Evolutionary conservation across 2,329 filamentous ascomycete genomes (phyloP), one percentile per base, ranked within the genome.

Genomic region (Colletotrichum lini): DNA sequence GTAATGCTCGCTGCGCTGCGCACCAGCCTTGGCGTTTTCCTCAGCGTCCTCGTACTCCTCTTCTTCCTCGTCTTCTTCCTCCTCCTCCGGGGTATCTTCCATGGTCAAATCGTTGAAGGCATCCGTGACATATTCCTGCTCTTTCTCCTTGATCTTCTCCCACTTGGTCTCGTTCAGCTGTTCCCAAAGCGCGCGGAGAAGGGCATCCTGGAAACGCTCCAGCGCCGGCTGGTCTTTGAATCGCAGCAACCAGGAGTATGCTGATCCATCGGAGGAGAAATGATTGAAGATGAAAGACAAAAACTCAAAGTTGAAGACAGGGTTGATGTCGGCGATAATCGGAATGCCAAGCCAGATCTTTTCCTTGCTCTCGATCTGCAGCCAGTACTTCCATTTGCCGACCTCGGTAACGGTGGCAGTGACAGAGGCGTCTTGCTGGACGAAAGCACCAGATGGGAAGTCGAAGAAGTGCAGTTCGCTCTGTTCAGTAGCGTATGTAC

Each of bases 211-310:
- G 80, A 99, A 98, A 38, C 89, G 88, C 79, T 98, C 95, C 63
- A 97, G 87, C 0, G 92, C 91, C 23, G 90, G 85, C 76, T 95
- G 93, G 75, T 98, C 93, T 77, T 93, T 94, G 85, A 99, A 99
- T 16, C 95, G 92, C 45, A 99, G 85, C 16, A 99, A 88, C 96
- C 96, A 99, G 1, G 96, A 99, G 80, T 95, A 97, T 5, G 96
- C 96, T 2, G 93, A 93, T 2, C 95, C 94, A 81, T 98, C 94
- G 45, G 92, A 88, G 16, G 93, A 89, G 80, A 98, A 98, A 80
- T 98, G 95, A 78, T 99, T 99, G 88, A 99, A 99, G 78, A 99
- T 98, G 80, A 98, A 98, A 0, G 96, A 98, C n/a, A 98, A 87
- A 77, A 96, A 98, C 81, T 99, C 96, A 75, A 98, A 98, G 83